phyloP scores from a whole-genome alignment of 2,329 filamentous ascomycete species.

The Monosporascus sp. region DNA sequence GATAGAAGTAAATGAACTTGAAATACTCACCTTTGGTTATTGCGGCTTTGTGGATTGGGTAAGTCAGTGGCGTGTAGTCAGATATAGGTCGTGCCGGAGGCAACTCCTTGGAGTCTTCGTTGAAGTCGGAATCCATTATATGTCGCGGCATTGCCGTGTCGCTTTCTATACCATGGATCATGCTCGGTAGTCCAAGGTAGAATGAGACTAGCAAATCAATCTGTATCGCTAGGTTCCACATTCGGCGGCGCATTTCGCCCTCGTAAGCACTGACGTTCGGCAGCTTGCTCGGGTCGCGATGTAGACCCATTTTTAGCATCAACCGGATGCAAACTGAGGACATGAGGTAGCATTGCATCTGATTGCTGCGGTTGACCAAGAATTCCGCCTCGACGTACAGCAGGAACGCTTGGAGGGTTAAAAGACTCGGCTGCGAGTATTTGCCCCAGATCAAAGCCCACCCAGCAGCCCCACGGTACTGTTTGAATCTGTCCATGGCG shows the following conservation, averaged over 20 bases:
- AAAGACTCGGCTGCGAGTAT: conserved; percentile 43
- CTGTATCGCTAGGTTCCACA: conserved; percentile 51
- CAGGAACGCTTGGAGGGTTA: conserved; percentile 46
- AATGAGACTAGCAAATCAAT: conserved; percentile 62
- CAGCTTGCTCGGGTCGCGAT: conserved; percentile 49
- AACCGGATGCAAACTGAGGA: conserved; percentile 45
- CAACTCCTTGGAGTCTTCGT: conserved; percentile 46
- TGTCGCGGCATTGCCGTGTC: conserved; percentile 59
- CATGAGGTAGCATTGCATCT: conserved; percentile 51
- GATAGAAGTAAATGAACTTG: background rate
- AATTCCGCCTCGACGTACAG: conserved; percentile 51
- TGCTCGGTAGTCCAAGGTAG: conserved; percentile 62
- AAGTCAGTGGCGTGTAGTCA: conserved; percentile 56
- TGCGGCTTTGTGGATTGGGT: conserved; percentile 46
- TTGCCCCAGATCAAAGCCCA: conserved; percentile 46
- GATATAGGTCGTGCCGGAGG: conserved; percentile 51
- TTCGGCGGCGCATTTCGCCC: conserved; percentile 48
- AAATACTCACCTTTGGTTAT: conserved; percentile 30
- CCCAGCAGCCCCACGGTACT: conserved; percentile 45
- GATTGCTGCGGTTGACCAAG: conserved; percentile 42
- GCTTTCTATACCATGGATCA: conserved; percentile 58
- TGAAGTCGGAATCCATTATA: conserved; percentile 61
- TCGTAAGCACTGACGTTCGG: conserved; percentile 46
- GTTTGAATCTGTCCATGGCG: conserved; percentile 39
- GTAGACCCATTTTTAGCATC: conserved; percentile 54